Evolutionary conservation across 106 monocot species (phyloP), one percentile per base, ranked within the genome.

Genomic region (Apostasia shenzhenica): DNA sequence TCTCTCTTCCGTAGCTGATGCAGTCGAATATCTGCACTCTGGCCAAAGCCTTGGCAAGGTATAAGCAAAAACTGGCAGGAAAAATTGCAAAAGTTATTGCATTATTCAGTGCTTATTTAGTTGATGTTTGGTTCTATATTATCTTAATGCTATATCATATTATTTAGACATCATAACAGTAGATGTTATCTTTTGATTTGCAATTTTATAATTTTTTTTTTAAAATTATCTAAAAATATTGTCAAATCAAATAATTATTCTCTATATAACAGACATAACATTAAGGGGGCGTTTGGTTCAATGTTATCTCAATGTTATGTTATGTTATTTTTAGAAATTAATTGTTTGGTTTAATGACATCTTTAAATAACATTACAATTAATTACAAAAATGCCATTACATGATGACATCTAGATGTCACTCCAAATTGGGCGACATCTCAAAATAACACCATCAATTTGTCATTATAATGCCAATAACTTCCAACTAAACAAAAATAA

Each of bases 21-120:
- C 97, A 62, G 97, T 99, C 54, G 97, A 99, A 55, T 81, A 99
- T 75, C 92, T 97, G 6, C 89, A 97, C 68, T 97, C 97, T 71
- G 97, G 97, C 44, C 41, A 83, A 69, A 97, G 97, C 57, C 60
- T 92, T 68, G 97, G 97, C 78, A 97, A 97, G 97, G 97, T 97
- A 82, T 14, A 2, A 40, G 46, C 8, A 8, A 8, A 39, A 6
- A 5, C 40, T 1, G 48, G 26, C 12, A 1, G 41, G 9, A 7
- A 39, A 2, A 47, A 1, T 54, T 7, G 2, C 55, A 47, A 8
- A 10, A 43, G 44, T 10, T 48, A 43, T 66, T 55, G 41, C 53
- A n/a, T 54, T 1, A 39, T 41, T 26, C 52, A 8, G 45, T 8
- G 11, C 0, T 41, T 5, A 6, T 1, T 69, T 52, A 8, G 63